These are phyloP conservation scores for Quercus robur DNA, from an alignment of 306 rosid genomes.

Conservation along the genomic window DNA sequence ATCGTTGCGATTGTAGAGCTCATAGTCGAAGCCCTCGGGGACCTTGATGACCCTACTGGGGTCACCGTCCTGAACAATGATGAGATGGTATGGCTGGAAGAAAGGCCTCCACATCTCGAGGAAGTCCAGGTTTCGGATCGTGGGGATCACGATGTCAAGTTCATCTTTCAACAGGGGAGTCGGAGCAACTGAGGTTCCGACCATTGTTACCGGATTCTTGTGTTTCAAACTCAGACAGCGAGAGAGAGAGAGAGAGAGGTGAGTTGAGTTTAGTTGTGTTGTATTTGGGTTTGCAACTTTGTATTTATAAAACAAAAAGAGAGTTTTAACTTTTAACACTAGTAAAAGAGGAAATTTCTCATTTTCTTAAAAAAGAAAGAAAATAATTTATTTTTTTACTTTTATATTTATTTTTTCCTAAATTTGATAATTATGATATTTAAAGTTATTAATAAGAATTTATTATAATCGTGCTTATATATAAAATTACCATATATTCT, in stretches of 20 bases:
- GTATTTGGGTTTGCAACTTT: conserved; percentile 1
- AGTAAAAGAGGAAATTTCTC: too few species aligned
- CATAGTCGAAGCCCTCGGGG: conserved; percentile 67
- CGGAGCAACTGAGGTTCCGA: conserved; percentile 20
- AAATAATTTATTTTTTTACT: too few species aligned
- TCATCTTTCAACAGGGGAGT: conserved; percentile 61
- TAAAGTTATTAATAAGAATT: too few species aligned
- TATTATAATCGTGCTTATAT: too few species aligned
- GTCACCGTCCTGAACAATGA: conserved; percentile 87
- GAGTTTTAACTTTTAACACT: not conserved
- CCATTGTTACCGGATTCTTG: conserved; percentile 24
- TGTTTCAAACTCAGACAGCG: not conserved
- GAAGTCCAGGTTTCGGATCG: conserved; percentile 76
- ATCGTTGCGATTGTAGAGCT: conserved; percentile 65
- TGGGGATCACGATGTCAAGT: conserved; percentile 80
- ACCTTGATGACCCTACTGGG: conserved; percentile 61
- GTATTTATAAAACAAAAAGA: not conserved
- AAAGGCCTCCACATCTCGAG: conserved; percentile 77
- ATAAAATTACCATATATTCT: too few species aligned
- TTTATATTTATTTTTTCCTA: too few species aligned
- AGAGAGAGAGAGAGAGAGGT: not conserved
- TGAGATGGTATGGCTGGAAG: conserved; percentile 65
- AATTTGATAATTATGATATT: too few species aligned
- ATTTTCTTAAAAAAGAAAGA: too few species aligned
- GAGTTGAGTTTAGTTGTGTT: not conserved